These are phyloP conservation scores for Cytospora mali DNA, from an alignment of 2,329 filamentous ascomycete genomes.

Conservation along the genomic window DNA sequence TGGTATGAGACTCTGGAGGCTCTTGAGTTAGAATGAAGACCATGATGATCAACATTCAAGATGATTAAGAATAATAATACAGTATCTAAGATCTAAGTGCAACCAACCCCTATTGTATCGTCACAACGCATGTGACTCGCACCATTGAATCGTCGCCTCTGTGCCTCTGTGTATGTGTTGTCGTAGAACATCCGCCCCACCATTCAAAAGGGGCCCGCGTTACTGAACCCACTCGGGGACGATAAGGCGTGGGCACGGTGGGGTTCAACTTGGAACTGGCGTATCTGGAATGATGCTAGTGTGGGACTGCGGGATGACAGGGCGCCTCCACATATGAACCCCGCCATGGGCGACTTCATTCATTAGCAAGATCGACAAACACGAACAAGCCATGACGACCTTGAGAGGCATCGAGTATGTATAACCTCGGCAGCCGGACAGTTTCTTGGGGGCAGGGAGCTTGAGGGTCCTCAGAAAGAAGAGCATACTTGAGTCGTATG, in stretches of 20 bases:
- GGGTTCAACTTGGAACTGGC: too few relatives aligned
- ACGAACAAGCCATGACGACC: not conserved
- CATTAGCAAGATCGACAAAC: not conserved
- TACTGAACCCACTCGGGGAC: conserved; percentile 2
- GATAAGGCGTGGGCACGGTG: conserved; percentile 24
- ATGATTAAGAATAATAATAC: too few relatives aligned
- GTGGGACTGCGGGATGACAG: conserved; percentile 9
- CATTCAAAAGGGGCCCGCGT: not conserved
- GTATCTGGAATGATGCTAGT: conserved; percentile 14
- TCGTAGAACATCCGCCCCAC: not conserved
- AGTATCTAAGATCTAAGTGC: too few relatives aligned
- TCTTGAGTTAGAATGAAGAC: too few relatives aligned
- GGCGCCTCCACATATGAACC: not conserved
- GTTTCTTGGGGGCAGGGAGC: not conserved
- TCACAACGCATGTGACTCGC: not conserved
- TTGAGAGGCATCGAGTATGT: too few relatives aligned
- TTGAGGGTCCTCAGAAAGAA: not conserved
- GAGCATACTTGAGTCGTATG: too few relatives aligned
- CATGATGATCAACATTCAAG: too few relatives aligned
- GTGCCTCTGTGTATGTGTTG: too few relatives aligned
- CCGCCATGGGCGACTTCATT: conserved; percentile 5
- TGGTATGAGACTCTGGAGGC: not conserved
- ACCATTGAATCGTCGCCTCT: too few relatives aligned
- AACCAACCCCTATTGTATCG: too few relatives aligned
- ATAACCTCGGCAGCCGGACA: not conserved